Conservation (phyloP, 2,329 filamentous ascomycete species). For the Stagonosporopsis chrysanthemi region DNA sequence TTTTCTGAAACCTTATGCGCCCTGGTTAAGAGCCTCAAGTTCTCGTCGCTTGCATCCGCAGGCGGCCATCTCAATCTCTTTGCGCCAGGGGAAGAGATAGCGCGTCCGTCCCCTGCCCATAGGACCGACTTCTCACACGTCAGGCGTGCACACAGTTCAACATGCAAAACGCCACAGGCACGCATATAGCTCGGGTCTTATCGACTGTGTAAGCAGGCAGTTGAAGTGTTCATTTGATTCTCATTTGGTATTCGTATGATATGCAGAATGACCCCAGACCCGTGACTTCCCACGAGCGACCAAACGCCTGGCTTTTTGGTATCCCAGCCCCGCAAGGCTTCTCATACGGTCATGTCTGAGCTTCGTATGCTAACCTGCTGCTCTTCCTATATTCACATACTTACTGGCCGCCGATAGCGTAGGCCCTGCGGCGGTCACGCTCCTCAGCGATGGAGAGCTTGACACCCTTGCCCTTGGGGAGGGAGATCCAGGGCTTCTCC, state of each 20-base stretch:
- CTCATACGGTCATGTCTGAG: slow-evolving; percentile 37
- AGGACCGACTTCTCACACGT: slow-evolving; percentile 6
- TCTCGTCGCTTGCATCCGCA: slow-evolving; percentile 9
- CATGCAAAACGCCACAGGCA: slow-evolving; percentile 9
- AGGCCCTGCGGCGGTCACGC: slow-evolving; percentile 93
- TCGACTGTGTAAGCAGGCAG: slow-evolving; percentile 14
- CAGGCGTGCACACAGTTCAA: slow-evolving; percentile 3
- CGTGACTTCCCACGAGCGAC: slow-evolving; percentile 42
- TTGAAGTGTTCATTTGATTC: slow-evolving; percentile 35
- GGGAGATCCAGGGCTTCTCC: slow-evolving; percentile 99
- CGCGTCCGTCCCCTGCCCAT: slow-evolving; percentile 9
- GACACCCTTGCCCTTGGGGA: slow-evolving; percentile 99
- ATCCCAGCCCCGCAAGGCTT: slow-evolving; percentile 37
- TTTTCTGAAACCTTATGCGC: slow-evolving; percentile 18
- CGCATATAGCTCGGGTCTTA: slow-evolving; percentile 9
- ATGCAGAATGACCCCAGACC: slow-evolving; percentile 42
- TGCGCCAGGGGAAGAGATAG: slow-evolving; percentile 15
- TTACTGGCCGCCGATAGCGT: slow-evolving; percentile 62
- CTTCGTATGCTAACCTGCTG: slow-evolving; percentile 37
- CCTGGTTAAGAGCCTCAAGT: slow-evolving; percentile 17
- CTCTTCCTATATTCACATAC: slow-evolving; percentile 24
- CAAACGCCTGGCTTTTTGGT: slow-evolving; percentile 48
- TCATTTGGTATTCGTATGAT: slow-evolving; percentile 46
- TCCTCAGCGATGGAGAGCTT: slow-evolving; percentile 97
- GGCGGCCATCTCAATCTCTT: slow-evolving; percentile 17